phyloP scores from a whole-genome alignment of 805 yeast species.

The Debaryomyces tyrocola region DNA sequence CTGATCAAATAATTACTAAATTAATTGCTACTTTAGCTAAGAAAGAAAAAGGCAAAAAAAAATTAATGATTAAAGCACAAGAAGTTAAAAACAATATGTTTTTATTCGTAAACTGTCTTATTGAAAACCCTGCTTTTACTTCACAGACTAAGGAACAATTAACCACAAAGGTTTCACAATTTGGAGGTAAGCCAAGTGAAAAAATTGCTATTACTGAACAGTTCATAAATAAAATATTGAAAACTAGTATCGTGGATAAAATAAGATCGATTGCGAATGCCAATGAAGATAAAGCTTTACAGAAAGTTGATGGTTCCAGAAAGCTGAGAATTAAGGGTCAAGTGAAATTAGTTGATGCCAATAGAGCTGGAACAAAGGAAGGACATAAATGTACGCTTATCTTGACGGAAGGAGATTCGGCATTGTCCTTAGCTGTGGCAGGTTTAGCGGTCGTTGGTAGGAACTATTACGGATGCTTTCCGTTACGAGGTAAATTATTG shows the following conservation, averaged over 20 bases:
- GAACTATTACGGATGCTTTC: constrained; percentile 93
- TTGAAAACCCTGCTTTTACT: constrained; percentile 96
- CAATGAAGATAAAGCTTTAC: constrained; percentile 84
- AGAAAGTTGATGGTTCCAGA: constrained; percentile 84
- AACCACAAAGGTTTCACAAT: constrained; percentile 84
- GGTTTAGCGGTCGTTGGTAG: constrained; percentile 95
- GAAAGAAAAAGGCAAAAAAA: constrained; percentile 66
- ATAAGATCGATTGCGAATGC: constrained; percentile 81
- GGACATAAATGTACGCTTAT: constrained; percentile 91
- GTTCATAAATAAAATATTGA: constrained; percentile 66
- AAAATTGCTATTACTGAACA: constrained; percentile 71
- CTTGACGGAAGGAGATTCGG: constrained; percentile 97
- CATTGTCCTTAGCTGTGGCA: constrained; percentile 85
- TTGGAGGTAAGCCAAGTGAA: constrained; percentile 67
- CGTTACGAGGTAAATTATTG: constrained; percentile 89
- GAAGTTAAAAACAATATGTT: constrained; percentile 92
- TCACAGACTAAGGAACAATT: constrained; percentile 97
- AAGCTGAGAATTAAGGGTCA: constrained; percentile 85
- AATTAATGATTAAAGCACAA: constrained; percentile 76
- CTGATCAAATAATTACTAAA: constrained; percentile 82
- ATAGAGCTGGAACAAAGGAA: constrained; percentile 91
- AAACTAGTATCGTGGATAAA: constrained; percentile 70
- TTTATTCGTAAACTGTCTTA: constrained; percentile 83
- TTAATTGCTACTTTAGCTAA: constrained; percentile 61
- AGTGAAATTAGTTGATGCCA: constrained; percentile 91